Conservation (phyloP, 2,329 filamentous ascomycete species). For the Aspergillus sp. region DNA sequence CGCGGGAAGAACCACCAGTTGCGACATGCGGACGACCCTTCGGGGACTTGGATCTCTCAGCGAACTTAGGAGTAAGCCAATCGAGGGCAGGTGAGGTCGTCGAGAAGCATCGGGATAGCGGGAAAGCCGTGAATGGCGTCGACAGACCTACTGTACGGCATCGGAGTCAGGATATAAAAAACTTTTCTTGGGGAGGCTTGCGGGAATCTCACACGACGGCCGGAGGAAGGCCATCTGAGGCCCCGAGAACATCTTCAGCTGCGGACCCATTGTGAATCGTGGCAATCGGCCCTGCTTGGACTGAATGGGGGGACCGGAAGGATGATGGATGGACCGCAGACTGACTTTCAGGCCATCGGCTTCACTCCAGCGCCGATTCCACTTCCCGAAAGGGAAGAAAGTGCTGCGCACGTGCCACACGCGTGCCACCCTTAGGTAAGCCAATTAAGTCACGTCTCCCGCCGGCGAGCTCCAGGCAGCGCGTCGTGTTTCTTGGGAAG, state of each 20-base stretch:
- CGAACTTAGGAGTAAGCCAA: conserved; percentile 80
- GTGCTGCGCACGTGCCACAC: conserved; percentile 29
- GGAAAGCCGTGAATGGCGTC: conserved; percentile 30
- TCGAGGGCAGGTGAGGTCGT: conserved; percentile 63
- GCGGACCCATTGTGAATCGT: conserved; percentile 35
- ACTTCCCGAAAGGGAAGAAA: conserved; percentile 25
- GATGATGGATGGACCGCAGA: conserved; percentile 13
- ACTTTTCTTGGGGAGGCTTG: conserved; percentile 2
- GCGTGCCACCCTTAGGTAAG: conserved; percentile 27
- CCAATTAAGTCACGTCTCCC: conserved; percentile 25
- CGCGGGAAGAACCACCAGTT: conserved; percentile 86
- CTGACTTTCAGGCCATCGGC: conserved; percentile 26
- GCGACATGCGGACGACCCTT: conserved; percentile 86
- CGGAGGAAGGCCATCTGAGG: conserved; percentile 37
- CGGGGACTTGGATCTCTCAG: conserved; percentile 81
- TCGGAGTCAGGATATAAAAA: conserved; percentile 23
- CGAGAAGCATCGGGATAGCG: conserved; percentile 67
- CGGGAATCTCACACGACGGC: conserved; percentile 34
- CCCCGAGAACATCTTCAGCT: conserved; percentile 39
- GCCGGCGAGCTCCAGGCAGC: conserved; percentile 18
- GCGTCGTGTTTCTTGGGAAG: conserved; percentile 30
- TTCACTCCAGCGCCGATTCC: conserved; percentile 23
- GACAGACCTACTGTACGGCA: conserved; percentile 27
- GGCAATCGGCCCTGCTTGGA: conserved; percentile 8
- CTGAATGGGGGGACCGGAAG: conserved; percentile 10